Evolutionary conservation across 441 rosid genomes (phyloP), one percentile per base, ranked within the genome.

Genomic region (Caryocar brasiliense): DNA sequence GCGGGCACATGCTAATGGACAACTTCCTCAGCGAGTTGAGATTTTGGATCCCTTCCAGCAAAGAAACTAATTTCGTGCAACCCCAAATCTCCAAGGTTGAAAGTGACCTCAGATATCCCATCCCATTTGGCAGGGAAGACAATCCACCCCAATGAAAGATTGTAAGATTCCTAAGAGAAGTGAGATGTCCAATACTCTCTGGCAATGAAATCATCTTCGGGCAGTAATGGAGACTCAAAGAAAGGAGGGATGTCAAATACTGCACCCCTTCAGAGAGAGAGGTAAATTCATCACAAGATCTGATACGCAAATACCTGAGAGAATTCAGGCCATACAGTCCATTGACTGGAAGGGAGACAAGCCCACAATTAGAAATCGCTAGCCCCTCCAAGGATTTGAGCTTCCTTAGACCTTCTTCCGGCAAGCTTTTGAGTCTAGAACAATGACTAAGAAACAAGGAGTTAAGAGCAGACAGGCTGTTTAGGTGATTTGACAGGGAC

Each of bases 391-490:
- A 34, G 5, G 47, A 13, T 15, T 28, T 44, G 5, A 64, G 37
- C 4, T 47, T 42, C 11, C 14, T 19, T 10, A 57, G 36, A 39
- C 55, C 57, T 4, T 47, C 28, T 1, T n/a, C n/a, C n/a, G 69
- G 55, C 35, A 64, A 51, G 52, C 17, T 39, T 20, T 44, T 55
- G 14, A 64, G 29, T 13, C 40, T 1, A 13, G 6, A 0, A 28
- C 54, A 44, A 0, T 0, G 0, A 0, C 3, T 0, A 30, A 56
- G 6, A 0, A 0, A 0, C 14, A 57, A 33, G 0, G 0, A 0
- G 15, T 40, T 51, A 0, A 64, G 59, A 33, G 49, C 5, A 6
- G 38, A 28, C 11, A 39, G 22, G 9, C 26, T 36, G 10, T 44
- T 24, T 12, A 51, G 17, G 11, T 37, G 40, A 3, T 38, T 20